Evolutionary conservation across 108 stramenopile genomes (phyloP).

Genomic region (Cyclotella distinguenda): DNA sequence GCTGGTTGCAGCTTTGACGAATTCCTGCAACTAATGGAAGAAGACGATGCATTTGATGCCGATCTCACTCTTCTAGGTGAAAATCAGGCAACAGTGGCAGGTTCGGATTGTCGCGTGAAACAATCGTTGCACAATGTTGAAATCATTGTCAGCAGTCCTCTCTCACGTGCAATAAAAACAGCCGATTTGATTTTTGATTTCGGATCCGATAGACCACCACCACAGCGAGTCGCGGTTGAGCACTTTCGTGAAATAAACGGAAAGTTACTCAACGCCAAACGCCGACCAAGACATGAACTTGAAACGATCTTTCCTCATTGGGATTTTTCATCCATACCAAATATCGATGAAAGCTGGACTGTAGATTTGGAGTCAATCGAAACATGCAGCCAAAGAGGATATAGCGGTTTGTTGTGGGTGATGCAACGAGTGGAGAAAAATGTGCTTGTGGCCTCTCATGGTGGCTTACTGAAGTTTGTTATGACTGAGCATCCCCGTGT

Average conservation of each 20-base stretch:
- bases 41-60: conserved; percentile 74
- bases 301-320: conserved; percentile 60
- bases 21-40: conserved; percentile 67
- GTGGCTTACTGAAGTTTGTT: conserved; percentile 64
- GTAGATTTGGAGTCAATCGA: conserved; percentile 58
- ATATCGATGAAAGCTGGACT: conserved; percentile 58
- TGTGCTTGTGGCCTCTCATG: conserved; percentile 66
- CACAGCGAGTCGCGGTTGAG: conserved; percentile 53
- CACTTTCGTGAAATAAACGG: conserved; percentile 82
- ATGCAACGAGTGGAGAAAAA: conserved; percentile 49
- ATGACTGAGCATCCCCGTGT: conserved; percentile 65
- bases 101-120: conserved; percentile 2
- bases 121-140: conserved; percentile 27
- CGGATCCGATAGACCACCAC: not conserved
- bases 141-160: conserved; percentile 38
- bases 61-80: conserved; percentile 60
- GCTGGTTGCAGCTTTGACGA: conserved; percentile 66
- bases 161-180: conserved; percentile 39
- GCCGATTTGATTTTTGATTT: conserved; percentile 27
- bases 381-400: conserved; percentile 71
- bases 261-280: conserved; percentile 68
- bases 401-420: conserved; percentile 59
- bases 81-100: conserved; percentile 49
- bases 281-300: conserved; percentile 49
- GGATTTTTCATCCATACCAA: conserved; percentile 51